Conservation (phyloP, 768 basidiomycete species). For the Kwoniella bestiolae region DNA sequence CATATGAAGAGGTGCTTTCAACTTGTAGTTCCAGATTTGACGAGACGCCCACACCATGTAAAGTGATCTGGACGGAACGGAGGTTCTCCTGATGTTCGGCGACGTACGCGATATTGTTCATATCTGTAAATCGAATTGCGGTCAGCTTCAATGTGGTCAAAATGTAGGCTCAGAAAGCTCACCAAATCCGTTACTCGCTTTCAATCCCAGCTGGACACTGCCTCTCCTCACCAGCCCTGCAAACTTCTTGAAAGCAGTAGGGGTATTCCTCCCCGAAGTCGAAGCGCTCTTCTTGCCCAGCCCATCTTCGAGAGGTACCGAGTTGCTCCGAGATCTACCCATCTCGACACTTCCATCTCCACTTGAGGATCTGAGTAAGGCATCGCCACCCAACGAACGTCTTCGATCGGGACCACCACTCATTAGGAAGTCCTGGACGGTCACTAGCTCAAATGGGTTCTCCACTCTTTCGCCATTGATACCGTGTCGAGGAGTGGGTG, state of each 20-base stretch:
- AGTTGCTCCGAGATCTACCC: slow-evolving; percentile 16
- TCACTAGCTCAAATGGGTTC: slow-evolving; percentile 43
- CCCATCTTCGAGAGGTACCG: slow-evolving; percentile 18
- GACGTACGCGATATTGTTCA: slow-evolving; percentile 61
- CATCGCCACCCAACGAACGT: neutral
- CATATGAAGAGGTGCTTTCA: slow-evolving; percentile 4
- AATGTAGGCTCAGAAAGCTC: neutral
- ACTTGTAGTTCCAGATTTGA: slow-evolving; percentile 26
- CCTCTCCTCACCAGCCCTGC: slow-evolving; percentile 21
- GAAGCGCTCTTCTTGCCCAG: slow-evolving; percentile 4
- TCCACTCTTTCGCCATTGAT: neutral
- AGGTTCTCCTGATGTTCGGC: slow-evolving; percentile 87
- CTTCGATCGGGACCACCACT: slow-evolving; percentile 1
- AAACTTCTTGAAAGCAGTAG: slow-evolving; percentile 16
- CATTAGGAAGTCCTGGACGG: slow-evolving; percentile 38
- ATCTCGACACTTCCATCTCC: neutral
- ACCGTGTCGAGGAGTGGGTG: slow-evolving; percentile 47
- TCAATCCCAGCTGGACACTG: slow-evolving; percentile 15
- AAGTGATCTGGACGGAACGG: slow-evolving; percentile 74
- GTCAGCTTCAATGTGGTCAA: neutral
- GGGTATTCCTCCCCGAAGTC: neutral
- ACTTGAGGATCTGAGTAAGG: neutral
- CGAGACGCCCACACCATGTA: slow-evolving; percentile 58
- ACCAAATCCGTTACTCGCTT: slow-evolving; percentile 12
- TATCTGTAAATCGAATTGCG: slow-evolving; percentile 23